Evolutionary conservation across 202 grass and related monocot genomes (phyloP), one percentile per base, ranked within the genome.

Genomic region (Brachypodium distachyon): DNA sequence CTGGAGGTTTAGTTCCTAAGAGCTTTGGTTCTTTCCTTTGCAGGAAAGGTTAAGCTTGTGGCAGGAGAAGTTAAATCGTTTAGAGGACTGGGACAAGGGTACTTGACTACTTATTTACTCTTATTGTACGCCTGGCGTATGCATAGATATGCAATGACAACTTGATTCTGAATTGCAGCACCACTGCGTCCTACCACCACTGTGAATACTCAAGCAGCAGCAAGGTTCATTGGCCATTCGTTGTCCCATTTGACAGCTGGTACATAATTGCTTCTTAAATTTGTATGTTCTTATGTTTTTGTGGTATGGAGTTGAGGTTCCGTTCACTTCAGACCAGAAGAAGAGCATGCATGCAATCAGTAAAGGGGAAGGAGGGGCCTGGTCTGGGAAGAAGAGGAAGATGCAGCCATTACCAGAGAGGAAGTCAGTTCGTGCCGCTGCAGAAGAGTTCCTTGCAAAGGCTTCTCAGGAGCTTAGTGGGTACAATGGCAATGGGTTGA

Each of bases 371-470:
- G 76, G 80, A 79, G 68, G 22, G 17, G 64, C 67, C 19, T 89
- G 65, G 67, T 90, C 91, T 83, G 79, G 81, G 47, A 92, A 89
- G 74, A 99, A 95, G 75, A 93, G 91, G 77, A 97, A 78, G 27
- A 59, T 86, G 40, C 82, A 92, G 3, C 61, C 49, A 29, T 61
- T 64, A 55, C 42, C 82, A 14, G 73, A 87, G 66, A 87, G 47
- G 37, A 90, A 87, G 51, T 92, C 91, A 46, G 85, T 82, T 54
- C 84, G 85, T 77, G 77, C 87, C 67, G 87, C 87, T 68, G 89
- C 91, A 6, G 75, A 98, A 71, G 96, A 98, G 60, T 98, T 98
- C 71, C 89, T 98, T 53, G 80, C 87, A 38, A 98, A 98, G 79
- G 96, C 91, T 52, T 33, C 91, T 61, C 83, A 84, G 61, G 96